Conservation (phyloP, 2,329 filamentous ascomycete species). For the Botrytis fabae region DNA sequence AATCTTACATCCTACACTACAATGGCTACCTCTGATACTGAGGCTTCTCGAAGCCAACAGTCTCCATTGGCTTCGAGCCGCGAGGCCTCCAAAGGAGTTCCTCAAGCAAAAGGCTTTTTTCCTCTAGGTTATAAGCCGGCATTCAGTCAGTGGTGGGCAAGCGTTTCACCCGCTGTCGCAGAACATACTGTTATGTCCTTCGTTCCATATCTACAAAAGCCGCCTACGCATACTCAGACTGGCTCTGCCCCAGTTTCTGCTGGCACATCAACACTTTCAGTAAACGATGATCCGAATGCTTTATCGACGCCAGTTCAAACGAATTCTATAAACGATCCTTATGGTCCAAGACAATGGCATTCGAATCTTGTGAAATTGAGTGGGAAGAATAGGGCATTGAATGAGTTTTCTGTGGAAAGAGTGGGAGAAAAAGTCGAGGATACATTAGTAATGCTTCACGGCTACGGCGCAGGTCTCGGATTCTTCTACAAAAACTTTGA, state of each 20-base stretch:
- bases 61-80: conserved; percentile 51
- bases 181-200: conserved; percentile 86
- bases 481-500: conserved; percentile 99
- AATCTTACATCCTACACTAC: conserved; percentile 38
- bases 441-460: conserved; percentile 92
- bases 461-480: conserved; percentile 91
- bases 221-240: conserved; percentile 55
- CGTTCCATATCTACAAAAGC: conserved; percentile 78
- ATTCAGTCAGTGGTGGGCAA: conserved; percentile 91
- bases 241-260: conserved; percentile 52
- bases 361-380: conserved; percentile 80
- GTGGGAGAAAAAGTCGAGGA: conserved; percentile 77
- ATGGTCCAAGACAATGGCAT: conserved; percentile 82
- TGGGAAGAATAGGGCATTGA: conserved; percentile 83
- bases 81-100: conserved; percentile 42
- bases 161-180: conserved; percentile 75
- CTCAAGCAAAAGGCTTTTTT: conserved; percentile 56
- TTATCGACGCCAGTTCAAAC: conserved; percentile 47
- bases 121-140: conserved; percentile 90
- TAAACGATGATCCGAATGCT: conserved; percentile 43
- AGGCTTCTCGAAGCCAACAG: conserved; percentile 46
- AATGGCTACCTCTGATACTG: conserved; percentile 39
- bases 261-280: conserved; percentile 43
- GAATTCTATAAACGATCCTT: conserved; percentile 65
- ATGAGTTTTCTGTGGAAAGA: conserved; percentile 90